Evolutionary conservation across 345 rosid species (phyloP), one percentile per base, ranked within the genome.

Genomic region (Litchi chinensis): DNA sequence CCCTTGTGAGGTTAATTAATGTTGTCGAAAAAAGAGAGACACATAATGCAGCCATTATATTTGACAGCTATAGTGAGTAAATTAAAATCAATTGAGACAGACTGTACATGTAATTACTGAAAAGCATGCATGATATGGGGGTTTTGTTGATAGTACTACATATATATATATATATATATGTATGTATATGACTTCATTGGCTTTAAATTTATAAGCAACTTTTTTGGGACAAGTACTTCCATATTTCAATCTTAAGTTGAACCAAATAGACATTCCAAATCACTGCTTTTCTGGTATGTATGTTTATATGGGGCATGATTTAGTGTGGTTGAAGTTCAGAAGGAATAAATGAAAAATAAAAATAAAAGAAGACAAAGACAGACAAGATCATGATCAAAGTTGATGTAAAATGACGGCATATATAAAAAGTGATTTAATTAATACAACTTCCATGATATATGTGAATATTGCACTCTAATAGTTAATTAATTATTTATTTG

Each of bases 21-120:
- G 46, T 54, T 85, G 87, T 78, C 83, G 68, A 77, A 2, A 83
- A 85, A 87, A 80, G 82, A 12, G 76, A 80, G 79, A 63, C 85
- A 63, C 82, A 79, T 10, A 40, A 77, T 71, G 76, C 75, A 70
- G 64, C 70, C 77, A 77, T 52, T 76, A 68, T 68, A n/a, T 37
- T 32, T 65, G 64, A 37, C 79, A 57, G 4, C 62, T 18, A 56
- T 56, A 66, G 50, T 7, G 52, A 46, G 52, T 46, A 46, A 46
- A 46, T 46, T 19, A 52, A 66, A 60, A 74, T 63, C 24, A 7
- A 64, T 10, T 46, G 22, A 19, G 37, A 66, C 50, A 12, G 39
- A 39, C 56, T 24, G 22, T 24, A 3, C 21, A 16, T 6, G 26
- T 9, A n/a, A 62, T 62, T 64, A 64, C 68, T 64, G 13, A 16